A percentile compares a stretch with the other conserved stretches of the same genome.
Conservation (phyloP, 73 alveolate species). For the Stentor roeselii region DNA sequence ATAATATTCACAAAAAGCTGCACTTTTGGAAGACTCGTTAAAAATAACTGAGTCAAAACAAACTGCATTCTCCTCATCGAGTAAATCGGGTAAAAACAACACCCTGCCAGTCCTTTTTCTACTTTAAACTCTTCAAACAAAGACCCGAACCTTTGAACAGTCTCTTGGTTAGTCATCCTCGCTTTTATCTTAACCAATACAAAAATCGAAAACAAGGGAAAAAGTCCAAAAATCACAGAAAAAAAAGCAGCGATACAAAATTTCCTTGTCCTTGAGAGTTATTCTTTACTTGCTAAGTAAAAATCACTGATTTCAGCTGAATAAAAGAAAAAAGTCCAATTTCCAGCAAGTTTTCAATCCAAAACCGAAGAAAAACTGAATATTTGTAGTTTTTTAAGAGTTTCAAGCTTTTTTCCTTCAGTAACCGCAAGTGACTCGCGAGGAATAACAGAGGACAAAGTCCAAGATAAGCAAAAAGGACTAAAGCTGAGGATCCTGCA, state of each 20-base stretch:
- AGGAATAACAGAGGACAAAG: background rate
- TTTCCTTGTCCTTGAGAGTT: background rate
- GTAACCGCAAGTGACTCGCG: background rate
- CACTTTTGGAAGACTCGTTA: background rate
- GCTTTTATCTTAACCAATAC: too few relatives aligned
- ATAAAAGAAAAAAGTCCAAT: background rate
- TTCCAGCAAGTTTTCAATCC: background rate
- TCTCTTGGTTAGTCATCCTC: too few relatives aligned
- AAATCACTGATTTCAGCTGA: background rate
- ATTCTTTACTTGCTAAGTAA: background rate
- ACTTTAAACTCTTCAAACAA: background rate
- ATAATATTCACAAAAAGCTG: background rate
- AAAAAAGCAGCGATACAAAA: too few relatives aligned
- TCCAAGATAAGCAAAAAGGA: background rate
- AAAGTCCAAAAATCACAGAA: too few relatives aligned
- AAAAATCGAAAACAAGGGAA: too few relatives aligned
- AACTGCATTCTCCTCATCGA: background rate
- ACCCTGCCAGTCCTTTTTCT: background rate
- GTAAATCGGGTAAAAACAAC: background rate
- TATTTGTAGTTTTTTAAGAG: too few relatives aligned
- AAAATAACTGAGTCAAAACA: background rate
- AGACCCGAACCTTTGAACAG: background rate
- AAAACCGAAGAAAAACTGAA: background rate
- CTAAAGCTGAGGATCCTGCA: background rate
- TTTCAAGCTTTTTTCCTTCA: background rate